phyloP scores from a whole-genome alignment of 1,284 basidiomycete genomes.

The Thelephora terrestris region DNA sequence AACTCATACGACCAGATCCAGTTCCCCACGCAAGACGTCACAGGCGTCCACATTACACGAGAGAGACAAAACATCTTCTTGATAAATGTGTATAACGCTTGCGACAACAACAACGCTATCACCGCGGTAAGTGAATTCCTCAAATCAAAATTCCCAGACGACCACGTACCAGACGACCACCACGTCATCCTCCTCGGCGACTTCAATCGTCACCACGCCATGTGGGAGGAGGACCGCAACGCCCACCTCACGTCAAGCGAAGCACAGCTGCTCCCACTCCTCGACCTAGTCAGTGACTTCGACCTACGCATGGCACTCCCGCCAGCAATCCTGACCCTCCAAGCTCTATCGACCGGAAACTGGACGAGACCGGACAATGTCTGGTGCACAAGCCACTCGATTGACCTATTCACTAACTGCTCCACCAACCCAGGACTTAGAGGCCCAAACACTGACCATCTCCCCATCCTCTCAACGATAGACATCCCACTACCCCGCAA shows the following conservation, averaged over 20 bases:
- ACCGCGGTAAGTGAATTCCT: background rate
- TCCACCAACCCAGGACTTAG: slow-evolving; percentile 3
- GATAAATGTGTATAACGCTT: slow-evolving; percentile 15
- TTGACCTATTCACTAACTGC: slow-evolving; percentile 14
- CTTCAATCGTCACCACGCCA: slow-evolving; percentile 40
- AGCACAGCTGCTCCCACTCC: slow-evolving; percentile 12
- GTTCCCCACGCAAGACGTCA: slow-evolving; percentile 18
- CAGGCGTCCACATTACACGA: too few species aligned
- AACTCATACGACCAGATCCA: slow-evolving; percentile 17
- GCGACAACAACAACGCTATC: background rate
- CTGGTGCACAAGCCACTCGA: slow-evolving; percentile 14
- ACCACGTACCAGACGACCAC: background rate
- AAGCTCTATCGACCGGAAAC: slow-evolving; percentile 17
- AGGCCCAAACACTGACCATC: slow-evolving; percentile 19
- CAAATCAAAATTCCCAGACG: background rate
- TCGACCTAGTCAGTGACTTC: slow-evolving; percentile 12
- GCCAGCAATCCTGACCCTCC: slow-evolving; percentile 19
- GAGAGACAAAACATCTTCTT: too few species aligned
- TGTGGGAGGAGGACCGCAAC: slow-evolving; percentile 33
- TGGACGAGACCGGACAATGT: slow-evolving; percentile 26
- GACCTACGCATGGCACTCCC: slow-evolving; percentile 21
- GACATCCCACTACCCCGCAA: slow-evolving; percentile 9
- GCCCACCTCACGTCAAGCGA: slow-evolving; percentile 24
- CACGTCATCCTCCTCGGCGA: slow-evolving; percentile 31
- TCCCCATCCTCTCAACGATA: slow-evolving; percentile 14